Evolutionary conservation across 495 filamentous ascomycete genomes (phyloP), one percentile per base, ranked within the genome.

Genomic region (Cairneyella variabilis): DNA sequence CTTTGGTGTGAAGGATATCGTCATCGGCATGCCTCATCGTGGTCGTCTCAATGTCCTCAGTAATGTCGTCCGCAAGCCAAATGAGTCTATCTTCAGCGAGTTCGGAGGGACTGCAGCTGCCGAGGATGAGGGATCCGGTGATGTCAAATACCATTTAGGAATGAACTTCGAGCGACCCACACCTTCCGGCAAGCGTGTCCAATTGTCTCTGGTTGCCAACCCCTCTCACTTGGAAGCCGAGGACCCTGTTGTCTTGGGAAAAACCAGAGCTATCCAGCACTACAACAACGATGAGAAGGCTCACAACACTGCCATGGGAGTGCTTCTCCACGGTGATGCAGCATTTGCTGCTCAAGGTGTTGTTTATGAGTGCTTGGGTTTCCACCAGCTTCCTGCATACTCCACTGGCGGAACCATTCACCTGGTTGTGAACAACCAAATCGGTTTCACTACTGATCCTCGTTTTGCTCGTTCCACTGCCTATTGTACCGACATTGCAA

Each of bases 81-180:
- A 98, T 66, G 95, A 97, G 74, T 97, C 95, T 52, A 97, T 98
- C 69, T 98, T 98, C 76, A 95, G 88, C 70, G 93, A 98, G 71
- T 98, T 98, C 63, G 88, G 86, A 53, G 93, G 93, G 55, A 88
- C 88, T 34, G 73, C 89, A 28, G 92, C 90, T 63, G 87, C 90
- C 22, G 84, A 85, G 53, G 93, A 98, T 63, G 93, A 97, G 71
- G 93, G 93, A 52, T 97, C 95, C 44, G 93, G 93, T 57, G 93
- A 98, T 70, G 93, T 98, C 68, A 98, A 98, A 71, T 98, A 98
- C 74, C 93, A 98, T 75, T 74, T 98, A 64, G 93, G 93, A 62
- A 98, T 98, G 93, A 97, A 97, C 76, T 98, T 98, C 64, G 95
- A 98, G 74, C 89, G 93, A 45, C 93, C 93, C 27, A 98, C 93